Evolutionary conservation across 1,284 basidiomycete genomes (phyloP), one percentile per base, ranked within the genome.

Genomic region (Ustilago lituana): DNA sequence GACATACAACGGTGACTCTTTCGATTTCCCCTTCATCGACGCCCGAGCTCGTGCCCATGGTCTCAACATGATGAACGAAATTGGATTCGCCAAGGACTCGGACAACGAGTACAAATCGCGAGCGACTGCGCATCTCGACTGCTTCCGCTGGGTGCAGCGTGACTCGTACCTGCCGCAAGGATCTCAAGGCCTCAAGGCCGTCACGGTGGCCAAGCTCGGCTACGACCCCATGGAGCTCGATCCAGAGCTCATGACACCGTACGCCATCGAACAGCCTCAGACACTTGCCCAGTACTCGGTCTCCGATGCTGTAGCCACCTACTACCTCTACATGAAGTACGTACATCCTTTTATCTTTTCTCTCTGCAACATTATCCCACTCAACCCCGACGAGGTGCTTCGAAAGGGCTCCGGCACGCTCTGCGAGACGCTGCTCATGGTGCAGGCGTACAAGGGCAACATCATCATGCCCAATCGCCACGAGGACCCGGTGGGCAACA

Each of bases 251-350:
- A 99, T 99, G 96, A 99, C 96, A 20, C 96, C 96, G 90, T 98
- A 99, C 83, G 96, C 96, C 0, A 87, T 93, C 80, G 96, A 98
- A 79, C 93, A 96, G 77, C 96, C 96, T 0, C 94, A 98, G 81
- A 85, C 89, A 2, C 88, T 99, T 11, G 95, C 96, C 0, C 92
- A 95, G 79, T 99, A 99, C 84, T 98, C 96, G 74, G 96, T 99
- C 24, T 99, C 96, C 82, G 96, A 99, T 86, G 96, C 96, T 1
- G 96, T 98, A 5, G 96, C 96, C 20, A 98, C 96, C 1, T 98
- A 99, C 83, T 98, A 98, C 83, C 87, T 99, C 41, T 98, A 99
- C 85, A 98, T 98, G 96, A 99, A 98, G 92, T 98, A 99, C 81
- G 94, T 99, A 11, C 94, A 98, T 80, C 96, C 96, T 0, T 99